A percentile compares a stretch with the other conserved stretches of the same genome.
Evolutionary conservation across 768 basidiomycete genomes (phyloP).

Genomic region (Lactifluus volemus): DNA sequence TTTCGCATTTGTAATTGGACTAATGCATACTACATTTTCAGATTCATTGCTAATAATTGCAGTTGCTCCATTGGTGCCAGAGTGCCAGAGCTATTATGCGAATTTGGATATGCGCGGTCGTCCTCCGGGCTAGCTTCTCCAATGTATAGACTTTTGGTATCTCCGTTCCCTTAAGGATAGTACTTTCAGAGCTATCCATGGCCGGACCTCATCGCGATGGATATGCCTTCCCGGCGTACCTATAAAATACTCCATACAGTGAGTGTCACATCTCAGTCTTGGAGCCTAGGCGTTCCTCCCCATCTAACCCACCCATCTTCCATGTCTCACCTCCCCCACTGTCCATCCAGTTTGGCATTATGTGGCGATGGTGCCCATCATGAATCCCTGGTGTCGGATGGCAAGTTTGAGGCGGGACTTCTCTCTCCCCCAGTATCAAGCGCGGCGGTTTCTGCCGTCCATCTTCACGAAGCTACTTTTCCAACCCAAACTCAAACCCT

Average conservation of each 20-base stretch:
- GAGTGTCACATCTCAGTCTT: neutral
- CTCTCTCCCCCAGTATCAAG: neutral
- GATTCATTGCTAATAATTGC: neutral
- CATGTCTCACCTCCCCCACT: conserved; percentile 4
- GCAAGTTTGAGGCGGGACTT: neutral
- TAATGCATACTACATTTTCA: too few species aligned
- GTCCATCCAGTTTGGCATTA: conserved; percentile 3
- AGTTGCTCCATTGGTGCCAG: conserved; percentile 4
- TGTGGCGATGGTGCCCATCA: neutral
- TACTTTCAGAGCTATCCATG: neutral
- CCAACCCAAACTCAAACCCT: neutral
- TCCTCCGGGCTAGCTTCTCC: neutral
- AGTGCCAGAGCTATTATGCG: neutral
- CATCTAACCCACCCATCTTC: neutral
- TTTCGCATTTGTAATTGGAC: too few species aligned
- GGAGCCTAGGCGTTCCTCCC: neutral
- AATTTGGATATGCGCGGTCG: neutral
- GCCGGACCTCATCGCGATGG: neutral
- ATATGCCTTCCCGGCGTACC: neutral
- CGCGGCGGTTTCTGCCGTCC: neutral
- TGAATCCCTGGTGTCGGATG: neutral
- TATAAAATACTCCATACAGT: conserved; percentile 10
- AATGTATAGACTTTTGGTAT: neutral
- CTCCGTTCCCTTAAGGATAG: neutral
- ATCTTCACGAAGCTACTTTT: neutral